These are phyloP conservation scores for Xylariaceae sp. DNA, from an alignment of 2,329 filamentous ascomycete genomes.

Conservation along the genomic window DNA sequence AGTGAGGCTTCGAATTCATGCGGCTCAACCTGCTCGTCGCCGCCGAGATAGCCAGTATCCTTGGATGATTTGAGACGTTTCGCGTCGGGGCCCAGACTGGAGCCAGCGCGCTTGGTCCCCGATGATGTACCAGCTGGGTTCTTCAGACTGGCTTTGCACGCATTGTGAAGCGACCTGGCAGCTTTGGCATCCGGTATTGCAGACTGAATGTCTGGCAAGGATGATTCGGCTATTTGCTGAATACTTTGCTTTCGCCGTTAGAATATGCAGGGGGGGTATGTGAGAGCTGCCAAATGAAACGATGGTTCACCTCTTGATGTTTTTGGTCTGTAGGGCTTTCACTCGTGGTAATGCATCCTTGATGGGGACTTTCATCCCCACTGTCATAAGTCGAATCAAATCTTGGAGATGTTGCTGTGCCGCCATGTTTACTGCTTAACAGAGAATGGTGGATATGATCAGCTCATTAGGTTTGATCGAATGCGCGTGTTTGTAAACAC, in stretches of 20 bases:
- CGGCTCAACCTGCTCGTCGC: slow-evolving; percentile 39
- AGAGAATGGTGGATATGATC: no score
- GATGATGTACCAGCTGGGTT: slow-evolving; percentile 21
- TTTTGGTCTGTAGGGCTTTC: slow-evolving; percentile 52
- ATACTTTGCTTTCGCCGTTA: slow-evolving; percentile 36
- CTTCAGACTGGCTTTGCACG: slow-evolving; percentile 52
- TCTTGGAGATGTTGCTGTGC: slow-evolving; percentile 58
- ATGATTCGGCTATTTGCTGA: slow-evolving; percentile 50
- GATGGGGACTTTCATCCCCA: slow-evolving; percentile 52
- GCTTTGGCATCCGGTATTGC: slow-evolving; percentile 47
- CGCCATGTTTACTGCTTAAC: slow-evolving; percentile 39
- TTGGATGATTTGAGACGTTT: slow-evolving; percentile 33
- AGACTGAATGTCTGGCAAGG: slow-evolving; percentile 40
- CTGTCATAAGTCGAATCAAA: slow-evolving; percentile 56
- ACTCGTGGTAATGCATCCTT: slow-evolving; percentile 56
- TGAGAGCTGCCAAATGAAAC: not conserved
- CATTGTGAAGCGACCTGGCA: slow-evolving; percentile 48
- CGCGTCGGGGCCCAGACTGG: slow-evolving; percentile 20
- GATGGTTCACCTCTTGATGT: slow-evolving; percentile 50
- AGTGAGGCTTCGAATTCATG: slow-evolving; percentile 61
- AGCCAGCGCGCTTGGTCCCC: slow-evolving; percentile 31
- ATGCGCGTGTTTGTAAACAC: no score
- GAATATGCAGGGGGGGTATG: no score
- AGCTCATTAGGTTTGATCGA: no score
- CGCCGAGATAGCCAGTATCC: slow-evolving; percentile 26